Evolutionary conservation across 495 filamentous ascomycete genomes (phyloP), one percentile per base, ranked within the genome.

Genomic region (Trypethelium eluteriae): DNA sequence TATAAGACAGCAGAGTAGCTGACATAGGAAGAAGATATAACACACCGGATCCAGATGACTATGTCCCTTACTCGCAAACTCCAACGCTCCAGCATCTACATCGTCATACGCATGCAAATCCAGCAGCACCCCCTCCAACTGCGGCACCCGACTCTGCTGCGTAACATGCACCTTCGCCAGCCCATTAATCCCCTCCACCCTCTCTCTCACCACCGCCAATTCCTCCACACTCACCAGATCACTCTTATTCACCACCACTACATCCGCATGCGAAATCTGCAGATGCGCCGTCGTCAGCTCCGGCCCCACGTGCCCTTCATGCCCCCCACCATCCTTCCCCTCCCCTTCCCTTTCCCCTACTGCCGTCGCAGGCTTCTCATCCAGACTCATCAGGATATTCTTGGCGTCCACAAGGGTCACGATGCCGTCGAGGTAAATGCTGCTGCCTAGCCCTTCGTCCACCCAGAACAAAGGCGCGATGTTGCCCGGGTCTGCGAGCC

Each of bases 401-500:
- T 92, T 93, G 44, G 95, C 93, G 78, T 98, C 94, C 63, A 98
- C 91, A 2, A 98, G 81, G 2, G 95, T 98, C 50, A 98, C 91
- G 62, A 98, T 96, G 16, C 94, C 94, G 74, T 98, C 94, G 11
- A 98, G 85, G 75, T 93, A 98, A 69, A 98, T 96, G 18, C 86
- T 90, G 75, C 92, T 96, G 2, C 91, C 93, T 38, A 98, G 81
- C 12, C 92, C 94, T 62, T 96, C 92, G 71, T 98, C 94, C 50
- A 98, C 86, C 94, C 94, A 98, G 77, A 98, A 98, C 18, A 98
- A 77, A 0, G 95, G 94, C 2, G 95, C 94, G 56, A 98, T 85
- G 70, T 97, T 98, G 4, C 94, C 94, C 0, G 94, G 94, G 76
- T 98, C 94, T 12, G 94, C 94, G 10, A 98, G 83, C 0, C 94